A percentile compares a stretch with the other conserved stretches of the same genome.
phyloP scores from a whole-genome alignment of 2,329 filamentous ascomycete species.

The Fusarium napiforme region DNA sequence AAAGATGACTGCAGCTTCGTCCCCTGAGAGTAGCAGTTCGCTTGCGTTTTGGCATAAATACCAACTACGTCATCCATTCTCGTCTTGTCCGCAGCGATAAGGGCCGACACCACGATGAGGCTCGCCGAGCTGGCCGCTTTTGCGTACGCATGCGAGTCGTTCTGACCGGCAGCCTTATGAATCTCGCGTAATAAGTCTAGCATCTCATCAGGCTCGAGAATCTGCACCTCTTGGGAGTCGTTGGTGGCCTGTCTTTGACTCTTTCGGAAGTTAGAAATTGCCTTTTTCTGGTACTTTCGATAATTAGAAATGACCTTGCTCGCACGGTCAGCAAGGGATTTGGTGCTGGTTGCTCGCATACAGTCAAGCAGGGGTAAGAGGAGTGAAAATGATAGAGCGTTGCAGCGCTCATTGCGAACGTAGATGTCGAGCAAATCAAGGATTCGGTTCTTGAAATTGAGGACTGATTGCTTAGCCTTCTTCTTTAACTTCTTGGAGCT shows the following conservation, averaged over 20 bases:
- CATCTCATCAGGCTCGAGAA: slow-evolving; percentile 58
- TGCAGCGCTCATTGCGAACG: slow-evolving; percentile 79
- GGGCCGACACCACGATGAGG: slow-evolving; percentile 71
- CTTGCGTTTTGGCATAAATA: slow-evolving; percentile 72
- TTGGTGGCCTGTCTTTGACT: slow-evolving; percentile 66
- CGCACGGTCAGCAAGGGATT: slow-evolving; percentile 79
- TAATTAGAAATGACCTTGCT: slow-evolving; percentile 78
- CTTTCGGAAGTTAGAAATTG: slow-evolving; percentile 76
- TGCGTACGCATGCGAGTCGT: slow-evolving; percentile 75
- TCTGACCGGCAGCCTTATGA: slow-evolving; percentile 73
- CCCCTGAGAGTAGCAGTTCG: slow-evolving; percentile 66
- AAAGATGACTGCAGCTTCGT: slow-evolving; percentile 72
- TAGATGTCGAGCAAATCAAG: slow-evolving; percentile 89
- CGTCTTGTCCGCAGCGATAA: slow-evolving; percentile 66
- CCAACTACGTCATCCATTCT: slow-evolving; percentile 66
- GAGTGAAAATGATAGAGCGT: slow-evolving; percentile 73
- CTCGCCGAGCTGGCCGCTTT: slow-evolving; percentile 79
- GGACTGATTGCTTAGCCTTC: slow-evolving; percentile 86
- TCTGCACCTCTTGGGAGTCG: slow-evolving; percentile 53
- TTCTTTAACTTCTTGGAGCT: slow-evolving; percentile 86
- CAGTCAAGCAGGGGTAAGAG: slow-evolving; percentile 81
- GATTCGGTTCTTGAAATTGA: slow-evolving; percentile 95
- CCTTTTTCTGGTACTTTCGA: slow-evolving; percentile 74
- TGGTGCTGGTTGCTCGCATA: slow-evolving; percentile 79
- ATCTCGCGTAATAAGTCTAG: slow-evolving; percentile 72